phyloP scores from a whole-genome alignment of 108 stramenopile species.

The Aurantiochytrium sp. region DNA sequence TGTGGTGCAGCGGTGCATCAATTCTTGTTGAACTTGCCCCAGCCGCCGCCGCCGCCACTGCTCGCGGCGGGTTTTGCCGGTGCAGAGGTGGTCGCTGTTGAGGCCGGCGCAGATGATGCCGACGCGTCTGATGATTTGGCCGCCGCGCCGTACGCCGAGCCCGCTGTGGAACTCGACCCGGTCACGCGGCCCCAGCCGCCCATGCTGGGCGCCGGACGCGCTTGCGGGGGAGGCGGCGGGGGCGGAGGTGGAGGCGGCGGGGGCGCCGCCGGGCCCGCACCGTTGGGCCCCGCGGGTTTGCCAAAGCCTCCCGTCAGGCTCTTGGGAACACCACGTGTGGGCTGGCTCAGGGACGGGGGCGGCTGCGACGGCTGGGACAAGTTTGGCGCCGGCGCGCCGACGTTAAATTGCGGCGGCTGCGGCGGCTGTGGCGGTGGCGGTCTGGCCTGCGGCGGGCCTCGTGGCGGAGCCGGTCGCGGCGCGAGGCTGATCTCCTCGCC shows the following conservation, averaged over 20 bases:
- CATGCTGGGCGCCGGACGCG: too few species aligned
- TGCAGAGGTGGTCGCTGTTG: background rate
- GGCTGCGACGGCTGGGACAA: background rate
- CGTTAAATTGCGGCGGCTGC: conserved; percentile 22
- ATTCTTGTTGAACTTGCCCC: background rate
- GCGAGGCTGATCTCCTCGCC: conserved; percentile 35
- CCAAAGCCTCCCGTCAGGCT: background rate
- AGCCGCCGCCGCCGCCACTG: background rate
- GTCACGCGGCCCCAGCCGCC: background rate
- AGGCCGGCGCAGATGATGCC: too few species aligned
- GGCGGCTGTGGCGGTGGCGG: background rate
- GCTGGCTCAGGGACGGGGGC: background rate
- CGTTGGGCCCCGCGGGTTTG: background rate
- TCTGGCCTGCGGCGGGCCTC: background rate
- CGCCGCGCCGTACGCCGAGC: too few species aligned
- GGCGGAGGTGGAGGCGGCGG: background rate
- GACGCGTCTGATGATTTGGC: too few species aligned
- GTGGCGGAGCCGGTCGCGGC: conserved; percentile 24
- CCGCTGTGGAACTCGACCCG: too few species aligned
- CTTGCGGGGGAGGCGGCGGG: background rate
- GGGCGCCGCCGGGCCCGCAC: background rate
- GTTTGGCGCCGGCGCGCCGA: too few species aligned
- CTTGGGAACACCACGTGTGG: background rate
- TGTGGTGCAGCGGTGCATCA: too few species aligned
- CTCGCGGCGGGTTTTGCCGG: background rate